Conservation (phyloP, 129 eudicot genomes). For the Gnaphalium uliginosum region DNA sequence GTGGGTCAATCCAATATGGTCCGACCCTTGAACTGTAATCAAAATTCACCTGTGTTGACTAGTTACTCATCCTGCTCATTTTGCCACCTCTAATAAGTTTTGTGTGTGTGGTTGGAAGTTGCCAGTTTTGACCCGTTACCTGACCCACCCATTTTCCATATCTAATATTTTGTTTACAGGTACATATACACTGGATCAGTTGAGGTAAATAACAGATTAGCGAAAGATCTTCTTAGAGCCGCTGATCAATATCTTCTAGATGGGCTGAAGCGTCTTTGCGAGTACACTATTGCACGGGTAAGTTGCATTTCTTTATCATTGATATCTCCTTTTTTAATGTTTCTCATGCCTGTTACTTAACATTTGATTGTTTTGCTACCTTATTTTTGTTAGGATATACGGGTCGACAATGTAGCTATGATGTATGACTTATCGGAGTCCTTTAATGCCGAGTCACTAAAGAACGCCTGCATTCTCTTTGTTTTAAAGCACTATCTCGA, state of each 20-base stretch:
- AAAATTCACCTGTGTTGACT: background rate
- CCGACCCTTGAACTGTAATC: background rate
- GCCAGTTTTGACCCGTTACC: background rate
- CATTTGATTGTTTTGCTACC: background rate
- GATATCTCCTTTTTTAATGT: background rate
- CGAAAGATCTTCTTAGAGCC: slow-evolving; percentile 80
- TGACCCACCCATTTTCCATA: background rate
- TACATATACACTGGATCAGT: slow-evolving; percentile 89
- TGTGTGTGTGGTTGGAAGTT: background rate
- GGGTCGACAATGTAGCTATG: slow-evolving; percentile 58
- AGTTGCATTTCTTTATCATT: background rate
- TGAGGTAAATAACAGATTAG: slow-evolving; percentile 57
- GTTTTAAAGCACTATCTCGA: slow-evolving; percentile 63
- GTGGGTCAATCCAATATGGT: background rate
- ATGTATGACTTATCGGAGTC: slow-evolving; percentile 91
- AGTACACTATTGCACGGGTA: slow-evolving; percentile 77
- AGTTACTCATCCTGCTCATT: background rate
- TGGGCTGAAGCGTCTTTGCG: slow-evolving; percentile 86
- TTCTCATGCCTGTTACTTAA: background rate
- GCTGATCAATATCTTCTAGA: slow-evolving; percentile 86
- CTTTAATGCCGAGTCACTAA: slow-evolving; percentile 64
- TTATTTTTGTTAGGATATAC: slow-evolving; percentile 52
- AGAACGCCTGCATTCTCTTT: slow-evolving; percentile 71
- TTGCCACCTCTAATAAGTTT: background rate
- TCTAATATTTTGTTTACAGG: slow-evolving; percentile 44